phyloP scores from a whole-genome alignment of 768 basidiomycete genomes.

The Hortiboletus campestris region DNA sequence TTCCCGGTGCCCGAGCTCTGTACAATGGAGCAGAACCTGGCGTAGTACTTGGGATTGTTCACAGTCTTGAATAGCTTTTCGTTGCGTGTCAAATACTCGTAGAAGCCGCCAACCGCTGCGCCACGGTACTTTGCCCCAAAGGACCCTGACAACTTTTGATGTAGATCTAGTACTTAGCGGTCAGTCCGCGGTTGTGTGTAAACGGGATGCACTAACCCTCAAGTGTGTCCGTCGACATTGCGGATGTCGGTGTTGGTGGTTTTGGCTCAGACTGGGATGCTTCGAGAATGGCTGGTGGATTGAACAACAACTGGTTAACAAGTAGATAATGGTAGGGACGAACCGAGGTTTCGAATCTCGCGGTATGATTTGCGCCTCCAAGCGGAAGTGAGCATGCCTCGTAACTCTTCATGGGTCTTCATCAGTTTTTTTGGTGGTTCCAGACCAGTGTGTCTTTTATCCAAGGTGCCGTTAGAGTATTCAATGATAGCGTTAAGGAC shows the following conservation, averaged over 20 bases:
- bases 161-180: not conserved
- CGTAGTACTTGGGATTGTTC: not conserved
- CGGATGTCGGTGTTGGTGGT: too few species aligned
- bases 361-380: not conserved
- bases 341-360: conserved; percentile 10
- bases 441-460: not conserved
- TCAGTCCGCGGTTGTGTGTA: not conserved
- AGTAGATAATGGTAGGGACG: not conserved
- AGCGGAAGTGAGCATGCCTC: not conserved
- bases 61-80: conserved; percentile 1
- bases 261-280: not conserved
- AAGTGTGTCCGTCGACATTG: too few species aligned
- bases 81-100: conserved; percentile 16
- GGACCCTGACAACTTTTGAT: not conserved
- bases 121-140: not conserved
- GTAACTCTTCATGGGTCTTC: not conserved
- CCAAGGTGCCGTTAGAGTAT: not conserved
- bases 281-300: not conserved
- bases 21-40: conserved; percentile 2
- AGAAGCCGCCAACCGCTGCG: conserved; percentile 14
- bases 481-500: not conserved
- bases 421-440: not conserved
- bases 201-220: not conserved
- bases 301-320: not conserved
- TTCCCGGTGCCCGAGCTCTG: conserved; percentile 17